Conservation (phyloP, 768 basidiomycete species). For the Dentipellis fragilis region DNA sequence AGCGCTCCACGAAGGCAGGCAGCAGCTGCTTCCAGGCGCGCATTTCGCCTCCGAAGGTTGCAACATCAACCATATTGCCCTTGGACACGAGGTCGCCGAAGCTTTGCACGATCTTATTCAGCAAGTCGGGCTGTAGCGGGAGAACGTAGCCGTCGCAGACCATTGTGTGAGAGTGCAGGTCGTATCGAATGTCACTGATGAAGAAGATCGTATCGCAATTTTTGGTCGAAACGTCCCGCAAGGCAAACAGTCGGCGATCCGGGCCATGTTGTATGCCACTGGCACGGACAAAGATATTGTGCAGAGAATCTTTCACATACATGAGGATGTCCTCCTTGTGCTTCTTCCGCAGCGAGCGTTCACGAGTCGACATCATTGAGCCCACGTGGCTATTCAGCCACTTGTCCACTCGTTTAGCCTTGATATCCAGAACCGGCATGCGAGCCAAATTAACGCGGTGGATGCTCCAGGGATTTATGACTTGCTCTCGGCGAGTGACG, state of each 20-base stretch:
- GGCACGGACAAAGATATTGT: conserved; percentile 18
- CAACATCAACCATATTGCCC: conserved; percentile 1
- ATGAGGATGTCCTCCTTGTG: conserved; percentile 18
- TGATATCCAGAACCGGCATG: conserved; percentile 23
- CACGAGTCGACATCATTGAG: conserved; percentile 24
- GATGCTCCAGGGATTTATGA: conserved; percentile 22
- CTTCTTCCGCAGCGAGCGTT: conserved; percentile 16
- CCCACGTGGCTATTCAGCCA: conserved; percentile 26
- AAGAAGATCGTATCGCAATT: conserved; percentile 33
- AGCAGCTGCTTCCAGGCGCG: conserved; percentile 41
- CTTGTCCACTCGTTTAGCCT: conserved; percentile 3
- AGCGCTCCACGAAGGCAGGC: conserved; percentile 41
- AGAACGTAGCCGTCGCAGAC: conserved; percentile 41
- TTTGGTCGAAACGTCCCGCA: not conserved
- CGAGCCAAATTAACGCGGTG: conserved; percentile 29
- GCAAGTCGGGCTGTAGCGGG: conserved; percentile 21
- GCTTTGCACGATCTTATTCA: conserved; percentile 16
- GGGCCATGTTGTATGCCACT: conserved; percentile 17
- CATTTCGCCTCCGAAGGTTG: conserved; percentile 24
- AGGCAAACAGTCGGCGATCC: not conserved
- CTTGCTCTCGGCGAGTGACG: conserved; percentile 8
- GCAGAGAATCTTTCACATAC: conserved; percentile 24
- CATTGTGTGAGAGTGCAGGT: conserved; percentile 38
- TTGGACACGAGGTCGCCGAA: conserved; percentile 19
- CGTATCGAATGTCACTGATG: conserved; percentile 35